Evolutionary conservation across 768 basidiomycete genomes (phyloP).

Genomic region (Tulasnella sp.): DNA sequence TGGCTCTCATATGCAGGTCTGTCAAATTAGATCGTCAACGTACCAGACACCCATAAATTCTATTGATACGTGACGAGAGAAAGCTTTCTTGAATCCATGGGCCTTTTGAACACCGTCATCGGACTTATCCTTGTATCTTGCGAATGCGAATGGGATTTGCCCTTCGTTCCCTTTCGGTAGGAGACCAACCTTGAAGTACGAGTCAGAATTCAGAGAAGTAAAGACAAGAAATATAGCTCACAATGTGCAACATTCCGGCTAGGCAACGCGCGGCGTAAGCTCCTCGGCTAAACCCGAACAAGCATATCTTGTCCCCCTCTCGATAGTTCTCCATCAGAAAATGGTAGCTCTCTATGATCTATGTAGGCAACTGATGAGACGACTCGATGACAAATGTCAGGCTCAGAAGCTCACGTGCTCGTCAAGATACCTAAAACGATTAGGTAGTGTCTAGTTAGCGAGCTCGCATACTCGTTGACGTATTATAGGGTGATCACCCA

Average conservation of each 20-base stretch:
- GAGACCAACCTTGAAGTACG: not conserved
- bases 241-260: conserved; percentile 19
- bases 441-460: not conserved
- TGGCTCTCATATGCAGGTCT: not conserved
- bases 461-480: not conserved
- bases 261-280: conserved; percentile 17
- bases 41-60: conserved; percentile 26
- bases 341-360: conserved; percentile 10
- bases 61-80: conserved; percentile 23
- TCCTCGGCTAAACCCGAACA: conserved; percentile 20
- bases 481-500: not conserved
- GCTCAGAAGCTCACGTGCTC: conserved; percentile 44
- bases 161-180: not conserved
- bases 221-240: not conserved
- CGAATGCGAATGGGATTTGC: conserved; percentile 9
- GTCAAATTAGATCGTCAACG: not conserved
- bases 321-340: conserved; percentile 14
- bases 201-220: not conserved
- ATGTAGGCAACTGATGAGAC: not conserved
- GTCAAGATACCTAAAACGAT: conserved; percentile 41
- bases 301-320: conserved; percentile 30
- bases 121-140: not conserved
- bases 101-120: conserved; percentile 14
- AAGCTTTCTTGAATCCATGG: conserved; percentile 24
- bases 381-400: not conserved